These are phyloP conservation scores for Beauveria brongniartii DNA, from an alignment of 2,329 filamentous ascomycete species.

Conservation along the genomic window DNA sequence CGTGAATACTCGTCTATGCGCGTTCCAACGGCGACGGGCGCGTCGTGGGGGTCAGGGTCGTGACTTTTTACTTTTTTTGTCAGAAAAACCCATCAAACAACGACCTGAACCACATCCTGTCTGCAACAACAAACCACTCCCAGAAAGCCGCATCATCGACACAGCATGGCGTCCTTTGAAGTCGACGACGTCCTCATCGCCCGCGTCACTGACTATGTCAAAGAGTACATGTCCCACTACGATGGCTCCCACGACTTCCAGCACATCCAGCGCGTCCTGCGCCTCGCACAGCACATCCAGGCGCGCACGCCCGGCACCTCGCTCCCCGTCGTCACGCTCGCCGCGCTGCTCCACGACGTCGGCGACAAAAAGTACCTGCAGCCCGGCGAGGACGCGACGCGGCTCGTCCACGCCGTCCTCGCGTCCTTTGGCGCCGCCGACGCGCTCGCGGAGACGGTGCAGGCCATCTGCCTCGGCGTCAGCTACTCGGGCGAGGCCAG, in stretches of 20 bases:
- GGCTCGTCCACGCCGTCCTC: constrained; percentile 48
- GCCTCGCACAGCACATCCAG: constrained; percentile 61
- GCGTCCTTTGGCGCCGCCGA: constrained; percentile 45
- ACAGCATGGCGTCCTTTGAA: not conserved
- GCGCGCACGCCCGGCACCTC: constrained; percentile 32
- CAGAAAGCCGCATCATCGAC: not conserved
- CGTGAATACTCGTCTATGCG: no score
- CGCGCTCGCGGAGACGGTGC: constrained; percentile 56
- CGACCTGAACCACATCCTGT: no score
- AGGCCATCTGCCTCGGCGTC: constrained; percentile 66
- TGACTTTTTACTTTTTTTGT: no score
- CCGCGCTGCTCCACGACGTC: constrained; percentile 78
- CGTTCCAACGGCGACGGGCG: no score
- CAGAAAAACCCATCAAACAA: no score
- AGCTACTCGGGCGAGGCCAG: constrained; percentile 66
- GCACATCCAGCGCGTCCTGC: constrained; percentile 73
- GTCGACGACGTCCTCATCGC: constrained; percentile 40
- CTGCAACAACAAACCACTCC: no score
- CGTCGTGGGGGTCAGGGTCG: no score
- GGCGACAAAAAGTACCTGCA: constrained; percentile 75
- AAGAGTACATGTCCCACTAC: constrained; percentile 66
- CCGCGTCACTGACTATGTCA: constrained; percentile 54
- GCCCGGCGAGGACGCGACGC: constrained; percentile 47
- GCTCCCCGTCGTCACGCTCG: constrained; percentile 52
- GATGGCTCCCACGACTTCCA: constrained; percentile 84